Conservation (phyloP, 202 grass and related monocot genomes). For the Musa balbisiana region DNA sequence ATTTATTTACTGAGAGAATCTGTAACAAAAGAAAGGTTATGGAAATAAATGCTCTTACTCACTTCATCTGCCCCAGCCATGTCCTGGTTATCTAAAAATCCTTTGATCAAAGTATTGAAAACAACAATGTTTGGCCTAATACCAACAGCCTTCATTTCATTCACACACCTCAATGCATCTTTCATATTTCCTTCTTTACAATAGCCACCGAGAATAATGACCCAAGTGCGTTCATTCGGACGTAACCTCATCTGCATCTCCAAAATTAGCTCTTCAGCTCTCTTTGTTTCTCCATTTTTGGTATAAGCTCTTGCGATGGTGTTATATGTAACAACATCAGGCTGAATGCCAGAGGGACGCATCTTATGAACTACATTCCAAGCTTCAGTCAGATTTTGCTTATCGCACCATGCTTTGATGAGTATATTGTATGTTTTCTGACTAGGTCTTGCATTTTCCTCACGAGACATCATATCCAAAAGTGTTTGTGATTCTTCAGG, state of each 20-base stretch:
- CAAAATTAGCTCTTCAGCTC: constrained; percentile 63
- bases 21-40: neutral
- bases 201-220: constrained; percentile 76
- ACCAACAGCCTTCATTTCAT: constrained; percentile 63
- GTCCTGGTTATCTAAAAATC: constrained; percentile 66
- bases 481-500: constrained; percentile 60
- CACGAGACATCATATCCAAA: constrained; percentile 66
- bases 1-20: neutral
- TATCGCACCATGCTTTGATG: constrained; percentile 93
- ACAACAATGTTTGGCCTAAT: constrained; percentile 58
- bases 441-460: constrained; percentile 37
- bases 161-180: constrained; percentile 73
- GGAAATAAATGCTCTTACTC: constrained; percentile 22
- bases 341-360: constrained; percentile 36
- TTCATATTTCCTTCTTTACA: constrained; percentile 75
- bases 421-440: constrained; percentile 83
- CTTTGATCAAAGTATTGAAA: constrained; percentile 89
- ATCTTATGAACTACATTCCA: constrained; percentile 55
- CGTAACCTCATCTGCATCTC: constrained; percentile 53
- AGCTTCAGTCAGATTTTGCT: constrained; percentile 49
- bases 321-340: constrained; percentile 87
- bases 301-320: constrained; percentile 78
- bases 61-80: constrained; percentile 54
- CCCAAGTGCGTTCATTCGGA: constrained; percentile 84
- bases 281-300: constrained; percentile 65